These are phyloP conservation scores for Vigna mungo DNA, from an alignment of 306 rosid genomes.

Conservation along the genomic window DNA sequence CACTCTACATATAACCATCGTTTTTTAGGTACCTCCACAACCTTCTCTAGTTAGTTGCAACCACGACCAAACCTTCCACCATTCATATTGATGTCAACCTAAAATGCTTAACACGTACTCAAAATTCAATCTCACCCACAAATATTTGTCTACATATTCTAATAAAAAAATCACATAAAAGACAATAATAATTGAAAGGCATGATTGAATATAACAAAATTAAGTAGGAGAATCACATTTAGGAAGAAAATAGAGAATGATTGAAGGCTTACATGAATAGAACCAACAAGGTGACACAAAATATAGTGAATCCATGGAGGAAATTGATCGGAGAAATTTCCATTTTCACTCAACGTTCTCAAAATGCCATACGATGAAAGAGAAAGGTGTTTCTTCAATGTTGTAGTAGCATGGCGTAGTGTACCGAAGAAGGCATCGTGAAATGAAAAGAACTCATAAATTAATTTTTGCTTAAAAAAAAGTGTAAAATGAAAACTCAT, in stretches of 20 bases:
- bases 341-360: constrained; percentile 52
- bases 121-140: constrained; percentile 20
- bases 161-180: constrained; percentile 17
- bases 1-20: background rate
- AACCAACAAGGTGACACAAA: constrained; percentile 59
- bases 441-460: constrained; percentile 34
- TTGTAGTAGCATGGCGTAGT: constrained; percentile 43
- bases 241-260: background rate
- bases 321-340: constrained; percentile 64
- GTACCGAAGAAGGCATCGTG: background rate
- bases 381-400: constrained; percentile 21
- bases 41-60: background rate
- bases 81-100: constrained; percentile 33
- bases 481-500: background rate
- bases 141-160: background rate
- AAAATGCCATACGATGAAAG: constrained; percentile 43
- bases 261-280: constrained; percentile 66
- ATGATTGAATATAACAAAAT: constrained; percentile 16
- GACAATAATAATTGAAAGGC: constrained; percentile 2
- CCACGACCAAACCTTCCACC: background rate
- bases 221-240: background rate
- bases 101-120: background rate
- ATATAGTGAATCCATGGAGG: constrained; percentile 57
- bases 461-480: constrained; percentile 11
- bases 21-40: background rate